Percentiles rank a stretch among this genome's conserved stretches.
Conservation (phyloP, 768 basidiomycete species). For the Wakefieldia striispora region DNA sequence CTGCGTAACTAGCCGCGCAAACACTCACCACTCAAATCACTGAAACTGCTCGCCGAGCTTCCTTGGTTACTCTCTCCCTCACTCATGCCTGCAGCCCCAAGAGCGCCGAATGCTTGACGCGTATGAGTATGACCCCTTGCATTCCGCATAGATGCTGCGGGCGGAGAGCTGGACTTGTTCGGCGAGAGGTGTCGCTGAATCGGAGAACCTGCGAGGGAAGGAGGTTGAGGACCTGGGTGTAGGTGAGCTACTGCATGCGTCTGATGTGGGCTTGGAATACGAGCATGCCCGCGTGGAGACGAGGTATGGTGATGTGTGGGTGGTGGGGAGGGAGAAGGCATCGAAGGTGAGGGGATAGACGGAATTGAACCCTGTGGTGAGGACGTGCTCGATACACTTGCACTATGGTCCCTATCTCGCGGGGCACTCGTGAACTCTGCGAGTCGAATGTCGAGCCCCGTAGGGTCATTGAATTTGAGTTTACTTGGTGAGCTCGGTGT, state of each 20-base stretch:
- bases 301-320: conserved; percentile 26
- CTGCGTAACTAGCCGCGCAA: neutral
- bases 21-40: conserved; percentile 76
- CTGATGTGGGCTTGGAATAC: conserved; percentile 3
- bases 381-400: conserved; percentile 70
- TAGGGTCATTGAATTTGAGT: conserved; percentile 13
- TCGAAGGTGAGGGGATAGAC: conserved; percentile 72
- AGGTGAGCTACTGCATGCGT: conserved; percentile 9
- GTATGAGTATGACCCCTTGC: conserved; percentile 50
- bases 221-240: conserved; percentile 15
- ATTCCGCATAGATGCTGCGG: conserved; percentile 53
- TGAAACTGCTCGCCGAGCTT: conserved; percentile 80
- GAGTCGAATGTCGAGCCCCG: conserved; percentile 34
- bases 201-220: conserved; percentile 30
- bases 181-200: conserved; percentile 50
- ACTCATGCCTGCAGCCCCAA: conserved; percentile 41
- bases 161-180: conserved; percentile 61
- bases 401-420: conserved; percentile 57
- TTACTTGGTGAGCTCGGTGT: conserved; percentile 33
- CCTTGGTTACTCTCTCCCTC: conserved; percentile 63
- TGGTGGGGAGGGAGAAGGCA: conserved; percentile 46
- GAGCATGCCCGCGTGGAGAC: conserved; percentile 23
- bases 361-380: conserved; percentile 80
- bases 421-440: conserved; percentile 29
- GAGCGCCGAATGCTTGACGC: conserved; percentile 43